Percentiles rank a stretch among this genome's conserved stretches.
These are phyloP conservation scores for Sequoia sempervirens DNA, from an alignment of 75 land plant genomes.

Conservation along the genomic window DNA sequence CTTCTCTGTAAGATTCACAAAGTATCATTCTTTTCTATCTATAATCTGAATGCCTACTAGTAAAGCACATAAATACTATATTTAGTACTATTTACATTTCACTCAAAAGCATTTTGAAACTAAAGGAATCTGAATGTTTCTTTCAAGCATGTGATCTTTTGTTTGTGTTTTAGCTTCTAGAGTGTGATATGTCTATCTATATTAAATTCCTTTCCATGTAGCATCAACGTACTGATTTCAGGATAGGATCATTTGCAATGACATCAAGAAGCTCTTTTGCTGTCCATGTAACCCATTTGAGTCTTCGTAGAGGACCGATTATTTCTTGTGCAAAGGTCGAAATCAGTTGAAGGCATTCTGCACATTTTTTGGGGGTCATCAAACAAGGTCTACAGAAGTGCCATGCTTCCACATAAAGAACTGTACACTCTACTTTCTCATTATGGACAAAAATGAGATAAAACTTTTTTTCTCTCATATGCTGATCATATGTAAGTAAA, in stretches of 20 bases:
- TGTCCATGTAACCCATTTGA: constrained; percentile 42
- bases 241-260: constrained; percentile 1
- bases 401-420: not conserved
- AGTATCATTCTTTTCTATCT: not conserved
- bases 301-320: constrained; percentile 18
- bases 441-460: not conserved
- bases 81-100: not conserved
- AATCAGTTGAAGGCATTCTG: constrained; percentile 35
- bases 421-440: not conserved
- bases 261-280: constrained; percentile 27
- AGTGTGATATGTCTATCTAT: not conserved
- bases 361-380: not conserved
- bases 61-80: not conserved
- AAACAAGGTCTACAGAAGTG: not conserved
- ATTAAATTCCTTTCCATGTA: not conserved
- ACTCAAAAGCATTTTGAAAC: not conserved
- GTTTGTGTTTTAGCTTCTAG: not conserved
- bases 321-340: constrained; percentile 31
- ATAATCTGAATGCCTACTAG: not conserved
- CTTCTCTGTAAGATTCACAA: constrained; percentile 5
- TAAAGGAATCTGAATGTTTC: not conserved
- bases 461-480: not conserved
- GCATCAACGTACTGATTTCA: not conserved
- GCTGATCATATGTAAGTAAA: not conserved
- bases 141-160: not conserved